Conservation (phyloP, 139 green algal species). For the Chlamydomonas applanata region DNA sequence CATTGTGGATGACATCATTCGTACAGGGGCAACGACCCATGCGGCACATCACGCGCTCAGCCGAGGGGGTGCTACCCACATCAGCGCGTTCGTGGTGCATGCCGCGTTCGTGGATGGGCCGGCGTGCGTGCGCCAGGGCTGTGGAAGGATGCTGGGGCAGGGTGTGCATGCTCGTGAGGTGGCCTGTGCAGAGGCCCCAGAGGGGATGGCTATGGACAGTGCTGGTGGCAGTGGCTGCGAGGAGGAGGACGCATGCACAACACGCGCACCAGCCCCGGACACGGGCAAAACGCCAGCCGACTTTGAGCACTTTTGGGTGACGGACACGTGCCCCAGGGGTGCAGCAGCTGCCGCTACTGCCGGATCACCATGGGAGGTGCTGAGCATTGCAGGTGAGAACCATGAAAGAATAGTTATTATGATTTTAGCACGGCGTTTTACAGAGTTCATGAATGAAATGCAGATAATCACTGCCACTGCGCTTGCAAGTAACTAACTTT, state of each 20-base stretch:
- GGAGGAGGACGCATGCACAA: neutral
- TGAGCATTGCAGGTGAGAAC: neutral
- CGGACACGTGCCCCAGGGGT: neutral
- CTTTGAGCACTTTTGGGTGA: neutral
- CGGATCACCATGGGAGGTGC: neutral
- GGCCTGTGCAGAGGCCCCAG: neutral
- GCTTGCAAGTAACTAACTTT: too few species aligned
- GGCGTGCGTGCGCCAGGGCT: neutral
- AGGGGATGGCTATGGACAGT: neutral
- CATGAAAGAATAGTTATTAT: neutral
- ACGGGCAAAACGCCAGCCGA: neutral
- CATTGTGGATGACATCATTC: constrained; percentile 7
- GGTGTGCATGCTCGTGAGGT: neutral
- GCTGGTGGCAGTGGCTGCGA: neutral
- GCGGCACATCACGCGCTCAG: neutral
- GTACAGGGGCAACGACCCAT: neutral
- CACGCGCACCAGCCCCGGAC: neutral
- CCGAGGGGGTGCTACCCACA: neutral
- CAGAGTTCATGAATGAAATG: too few species aligned
- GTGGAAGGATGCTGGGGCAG: neutral
- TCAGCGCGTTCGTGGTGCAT: neutral
- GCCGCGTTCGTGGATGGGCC: neutral
- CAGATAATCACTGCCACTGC: too few species aligned
- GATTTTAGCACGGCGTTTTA: too few species aligned
- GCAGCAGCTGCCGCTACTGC: neutral